Base-by-base conservation (phyloP, 805 yeast genomes). In the Danielozyma ontarioensis region DNA sequence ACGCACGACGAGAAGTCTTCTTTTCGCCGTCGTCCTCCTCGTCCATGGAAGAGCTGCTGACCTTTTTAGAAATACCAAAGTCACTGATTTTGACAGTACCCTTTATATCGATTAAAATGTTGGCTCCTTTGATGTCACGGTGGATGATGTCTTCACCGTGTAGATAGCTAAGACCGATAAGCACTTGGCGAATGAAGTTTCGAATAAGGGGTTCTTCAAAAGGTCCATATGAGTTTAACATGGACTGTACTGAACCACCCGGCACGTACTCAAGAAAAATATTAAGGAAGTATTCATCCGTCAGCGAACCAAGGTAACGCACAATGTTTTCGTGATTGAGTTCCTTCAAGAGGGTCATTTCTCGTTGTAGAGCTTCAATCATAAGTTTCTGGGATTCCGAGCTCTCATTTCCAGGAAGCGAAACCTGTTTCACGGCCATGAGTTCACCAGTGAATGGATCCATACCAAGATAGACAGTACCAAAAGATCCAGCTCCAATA, bases 361-460 rank as follows among this genome's bases (percentile, higher is more conserved):
- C 97, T 45, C 78, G 79, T 47, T 83, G 86, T 38, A 87, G 57
- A 0, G 95, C 94, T 41, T 82, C 87, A 12, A 84, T 74, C 82
- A 88, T 80, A 4, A 70, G 56, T 22, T 50, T 49, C 31, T 58
- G 62, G 38, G 50, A 46, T 28, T 57, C 61, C 27, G 34, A 36
- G 22, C 49, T 39, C 48, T 40, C 46, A 22, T 66, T 64, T 23
- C 62, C 57, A 2, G 83, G 80, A 13, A 89, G 54, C 29, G 81
- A 83, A 1, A 93, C 96, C 55, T 89, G 96, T 52, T 93, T 93
- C 13, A 93, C 96, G 1, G 97, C 98, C 95, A 90, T 86, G 32
- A 93, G 67, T 53, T 88, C 97, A 27, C 98, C 98, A 0, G 95
- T 88, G 22, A 81, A 59, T 1, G 95, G 83, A 53, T 89, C 86